Conservation (phyloP, 192 early-diverging fungal genomes). For the Umbelopsis vinacea region DNA sequence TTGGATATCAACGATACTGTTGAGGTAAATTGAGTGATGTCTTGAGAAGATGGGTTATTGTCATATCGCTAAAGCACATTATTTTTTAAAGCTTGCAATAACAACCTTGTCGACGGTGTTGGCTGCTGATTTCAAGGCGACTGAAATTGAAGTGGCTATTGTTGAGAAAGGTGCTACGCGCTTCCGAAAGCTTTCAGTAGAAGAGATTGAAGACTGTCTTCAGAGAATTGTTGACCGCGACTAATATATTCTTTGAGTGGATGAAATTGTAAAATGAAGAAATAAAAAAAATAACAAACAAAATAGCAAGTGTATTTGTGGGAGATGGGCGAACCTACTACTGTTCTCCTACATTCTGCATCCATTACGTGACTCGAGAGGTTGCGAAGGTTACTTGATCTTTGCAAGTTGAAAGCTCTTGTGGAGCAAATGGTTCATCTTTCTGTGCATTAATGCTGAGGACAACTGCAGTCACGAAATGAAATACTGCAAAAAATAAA, state of each 20-base stretch:
- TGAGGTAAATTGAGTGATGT: constrained; percentile 65
- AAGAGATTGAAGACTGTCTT: constrained; percentile 90
- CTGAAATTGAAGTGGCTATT: constrained; percentile 95
- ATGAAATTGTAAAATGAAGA: not conserved
- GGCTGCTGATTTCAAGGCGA: constrained; percentile 93
- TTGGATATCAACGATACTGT: constrained; percentile 86
- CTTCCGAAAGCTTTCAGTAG: constrained; percentile 78
- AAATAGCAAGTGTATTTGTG: not conserved
- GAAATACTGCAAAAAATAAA: too few relatives aligned
- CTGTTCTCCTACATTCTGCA: too few relatives aligned
- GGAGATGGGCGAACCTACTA: too few relatives aligned
- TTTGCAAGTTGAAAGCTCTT: too few relatives aligned
- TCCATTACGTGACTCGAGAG: too few relatives aligned
- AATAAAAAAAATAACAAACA: not conserved
- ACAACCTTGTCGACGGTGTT: constrained; percentile 91
- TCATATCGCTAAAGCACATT: not conserved
- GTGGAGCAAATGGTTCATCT: too few relatives aligned
- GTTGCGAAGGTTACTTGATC: too few relatives aligned
- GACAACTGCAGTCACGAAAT: too few relatives aligned
- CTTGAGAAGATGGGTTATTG: too few relatives aligned
- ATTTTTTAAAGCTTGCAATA: constrained; percentile 78
- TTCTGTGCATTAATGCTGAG: too few relatives aligned
- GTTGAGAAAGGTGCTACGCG: constrained; percentile 74
- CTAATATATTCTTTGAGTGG: constrained; percentile 43
- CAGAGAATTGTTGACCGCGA: constrained; percentile 88